These are phyloP conservation scores for Crepidotus sp. DNA, from an alignment of 1,284 basidiomycete species.

Conservation along the genomic window DNA sequence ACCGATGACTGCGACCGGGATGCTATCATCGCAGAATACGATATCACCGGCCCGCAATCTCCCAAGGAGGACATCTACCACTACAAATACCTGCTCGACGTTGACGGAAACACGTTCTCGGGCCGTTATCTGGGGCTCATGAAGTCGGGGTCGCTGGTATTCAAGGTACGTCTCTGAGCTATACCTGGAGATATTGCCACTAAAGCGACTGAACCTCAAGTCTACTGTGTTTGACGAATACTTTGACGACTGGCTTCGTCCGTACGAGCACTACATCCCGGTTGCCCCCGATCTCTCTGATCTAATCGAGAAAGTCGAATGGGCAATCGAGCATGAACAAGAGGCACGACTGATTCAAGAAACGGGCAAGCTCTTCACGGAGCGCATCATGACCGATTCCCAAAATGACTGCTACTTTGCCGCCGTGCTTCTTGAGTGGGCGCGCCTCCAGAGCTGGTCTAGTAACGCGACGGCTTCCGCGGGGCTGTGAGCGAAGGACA, in stretches of 20 bases:
- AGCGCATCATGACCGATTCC: constrained; percentile 10
- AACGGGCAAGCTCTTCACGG: constrained; percentile 12
- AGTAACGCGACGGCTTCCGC: not conserved
- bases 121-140: constrained; percentile 13
- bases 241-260: constrained; percentile 14
- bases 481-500: not conserved
- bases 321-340: constrained; percentile 11
- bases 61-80: constrained; percentile 15
- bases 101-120: constrained; percentile 14
- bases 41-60: constrained; percentile 8
- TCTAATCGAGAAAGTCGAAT: constrained; percentile 11
- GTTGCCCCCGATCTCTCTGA: constrained; percentile 13
- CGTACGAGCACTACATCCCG: constrained; percentile 14
- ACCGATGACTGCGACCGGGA: constrained; percentile 14
- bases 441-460: constrained; percentile 7
- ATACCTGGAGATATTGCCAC: no score
- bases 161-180: constrained; percentile 14
- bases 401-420: constrained; percentile 17
- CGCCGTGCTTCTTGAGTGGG: constrained; percentile 12
- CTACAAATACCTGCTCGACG: constrained; percentile 13
- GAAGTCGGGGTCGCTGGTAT: constrained; percentile 12
- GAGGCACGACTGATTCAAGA: constrained; percentile 15
- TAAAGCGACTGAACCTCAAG: no score
- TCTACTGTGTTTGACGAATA: constrained; percentile 15
- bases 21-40: constrained; percentile 11